A percentile compares a stretch with the other conserved stretches of the same genome.
Evolutionary conservation across 345 rosid genomes (phyloP).

Genomic region (Populus simonii): DNA sequence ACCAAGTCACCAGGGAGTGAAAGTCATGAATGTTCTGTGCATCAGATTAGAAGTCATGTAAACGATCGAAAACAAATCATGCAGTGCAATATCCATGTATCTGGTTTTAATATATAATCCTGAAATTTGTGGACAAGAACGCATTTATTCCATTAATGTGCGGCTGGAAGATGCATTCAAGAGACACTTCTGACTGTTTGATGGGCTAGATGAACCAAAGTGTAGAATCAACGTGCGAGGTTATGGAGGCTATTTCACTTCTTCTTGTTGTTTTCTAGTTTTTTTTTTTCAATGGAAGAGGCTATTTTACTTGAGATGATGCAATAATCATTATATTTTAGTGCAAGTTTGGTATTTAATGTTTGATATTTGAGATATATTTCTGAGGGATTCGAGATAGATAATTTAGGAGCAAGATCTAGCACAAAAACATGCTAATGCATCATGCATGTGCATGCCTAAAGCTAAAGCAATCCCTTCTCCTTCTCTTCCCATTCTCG

Average conservation of each 20-base stretch:
- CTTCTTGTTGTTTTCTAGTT: too few relatives aligned
- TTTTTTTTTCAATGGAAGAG: background rate
- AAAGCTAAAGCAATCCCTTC: background rate
- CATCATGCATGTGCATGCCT: conserved; percentile 15
- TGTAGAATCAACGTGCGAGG: background rate
- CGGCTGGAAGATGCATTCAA: too few relatives aligned
- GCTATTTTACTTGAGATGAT: background rate
- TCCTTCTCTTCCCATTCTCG: background rate
- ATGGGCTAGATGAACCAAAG: background rate
- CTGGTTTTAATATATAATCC: too few relatives aligned
- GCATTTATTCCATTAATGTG: background rate
- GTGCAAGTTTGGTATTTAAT: background rate
- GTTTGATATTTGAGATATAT: background rate
- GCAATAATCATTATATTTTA: background rate
- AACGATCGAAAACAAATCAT: too few relatives aligned
- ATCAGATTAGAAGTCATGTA: too few relatives aligned
- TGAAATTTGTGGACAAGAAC: too few relatives aligned
- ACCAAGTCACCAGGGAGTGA: too few relatives aligned
- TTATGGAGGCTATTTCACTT: background rate
- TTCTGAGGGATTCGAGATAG: background rate
- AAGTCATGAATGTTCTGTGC: too few relatives aligned
- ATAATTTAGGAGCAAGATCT: background rate
- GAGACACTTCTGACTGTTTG: background rate
- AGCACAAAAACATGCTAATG: conserved; percentile 12
- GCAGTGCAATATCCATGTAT: too few relatives aligned